phyloP scores from a whole-genome alignment of 1,284 basidiomycete species.

The Ustilago hordei region DNA sequence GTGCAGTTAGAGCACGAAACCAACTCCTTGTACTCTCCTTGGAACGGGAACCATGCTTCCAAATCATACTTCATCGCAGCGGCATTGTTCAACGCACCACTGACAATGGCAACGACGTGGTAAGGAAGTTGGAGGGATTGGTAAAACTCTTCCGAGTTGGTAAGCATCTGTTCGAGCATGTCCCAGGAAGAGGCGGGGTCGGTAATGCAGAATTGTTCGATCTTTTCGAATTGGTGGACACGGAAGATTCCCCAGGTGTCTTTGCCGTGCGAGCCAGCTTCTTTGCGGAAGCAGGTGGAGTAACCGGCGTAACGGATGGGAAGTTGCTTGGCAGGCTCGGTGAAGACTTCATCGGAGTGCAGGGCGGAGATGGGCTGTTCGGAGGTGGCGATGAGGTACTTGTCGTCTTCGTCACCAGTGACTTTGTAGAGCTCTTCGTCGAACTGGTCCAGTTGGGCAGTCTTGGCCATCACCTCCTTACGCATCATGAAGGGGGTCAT shows the following conservation, averaged over 20 bases:
- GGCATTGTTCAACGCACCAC: constrained; percentile 94
- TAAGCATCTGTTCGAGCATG: constrained; percentile 91
- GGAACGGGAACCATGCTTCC: constrained; percentile 99
- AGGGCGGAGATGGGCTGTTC: constrained; percentile 97
- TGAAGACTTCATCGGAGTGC: constrained; percentile 97
- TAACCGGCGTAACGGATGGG: constrained; percentile 81
- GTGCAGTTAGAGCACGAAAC: constrained; percentile 72
- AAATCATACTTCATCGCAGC: constrained; percentile 97
- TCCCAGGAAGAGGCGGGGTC: constrained; percentile 87
- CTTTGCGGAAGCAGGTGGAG: constrained; percentile 98
- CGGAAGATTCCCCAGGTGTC: constrained; percentile 99
- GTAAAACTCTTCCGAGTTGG: constrained; percentile 91
- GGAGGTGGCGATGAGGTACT: constrained; percentile 98
- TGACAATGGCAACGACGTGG: constrained; percentile 93
- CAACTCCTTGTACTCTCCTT: constrained; percentile 91
- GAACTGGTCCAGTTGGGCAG: constrained; percentile 96
- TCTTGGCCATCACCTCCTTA: constrained; percentile 96
- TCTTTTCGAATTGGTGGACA: constrained; percentile 99
- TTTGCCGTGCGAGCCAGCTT: constrained; percentile 94
- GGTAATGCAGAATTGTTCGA: constrained; percentile 94
- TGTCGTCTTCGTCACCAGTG: constrained; percentile 88
- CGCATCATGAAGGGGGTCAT: constrained; percentile 99
- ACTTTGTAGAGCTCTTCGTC: constrained; percentile 99
- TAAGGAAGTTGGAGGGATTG: constrained; percentile 92
- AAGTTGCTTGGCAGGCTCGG: constrained; percentile 87